A percentile compares a stretch with the other conserved stretches of the same genome.
These are phyloP conservation scores for Rachicladosporium sp. DNA, from an alignment of 2,329 filamentous ascomycete species.

Conservation along the genomic window DNA sequence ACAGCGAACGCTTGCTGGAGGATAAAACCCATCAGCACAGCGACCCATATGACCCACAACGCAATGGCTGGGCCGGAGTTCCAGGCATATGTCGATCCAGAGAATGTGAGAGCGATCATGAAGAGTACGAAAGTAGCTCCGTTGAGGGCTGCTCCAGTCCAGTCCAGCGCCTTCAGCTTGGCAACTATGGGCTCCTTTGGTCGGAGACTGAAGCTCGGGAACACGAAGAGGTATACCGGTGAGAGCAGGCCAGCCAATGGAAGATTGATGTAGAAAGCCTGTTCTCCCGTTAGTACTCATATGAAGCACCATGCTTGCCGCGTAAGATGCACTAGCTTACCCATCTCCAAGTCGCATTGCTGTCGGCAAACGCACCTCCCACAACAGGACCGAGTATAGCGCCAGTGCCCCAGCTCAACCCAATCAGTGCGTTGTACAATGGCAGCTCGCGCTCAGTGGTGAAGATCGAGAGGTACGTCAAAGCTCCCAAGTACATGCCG, in stretches of 20 bases:
- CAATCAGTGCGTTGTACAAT: conserved; percentile 37
- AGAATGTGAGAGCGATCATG: conserved; percentile 40
- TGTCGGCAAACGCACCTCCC: conserved; percentile 27
- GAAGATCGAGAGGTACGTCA: conserved; percentile 33
- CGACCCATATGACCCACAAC: conserved; percentile 36
- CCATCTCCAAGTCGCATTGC: conserved; percentile 26
- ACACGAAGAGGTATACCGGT: conserved; percentile 33
- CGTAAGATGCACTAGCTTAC: conserved; percentile 19
- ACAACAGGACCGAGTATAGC: conserved; percentile 36
- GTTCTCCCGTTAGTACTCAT: not conserved
- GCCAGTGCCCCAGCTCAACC: conserved; percentile 38
- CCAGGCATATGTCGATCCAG: conserved; percentile 40
- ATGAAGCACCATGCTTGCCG: conserved; percentile 11
- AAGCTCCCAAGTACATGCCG: conserved; percentile 38
- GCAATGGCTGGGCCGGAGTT: conserved; percentile 31
- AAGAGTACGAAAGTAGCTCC: conserved; percentile 29
- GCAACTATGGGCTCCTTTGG: conserved; percentile 25
- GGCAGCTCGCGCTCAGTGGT: conserved; percentile 36
- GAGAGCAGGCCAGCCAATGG: conserved; percentile 31
- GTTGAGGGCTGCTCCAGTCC: conserved; percentile 33
- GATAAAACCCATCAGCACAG: conserved; percentile 32
- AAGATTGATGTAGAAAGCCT: conserved; percentile 46
- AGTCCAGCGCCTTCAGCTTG: conserved; percentile 29
- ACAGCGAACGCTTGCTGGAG: conserved; percentile 41
- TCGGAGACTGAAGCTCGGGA: conserved; percentile 22